These are phyloP conservation scores for Candida sonorensis DNA, from an alignment of 805 yeast genomes.

Conservation along the genomic window DNA sequence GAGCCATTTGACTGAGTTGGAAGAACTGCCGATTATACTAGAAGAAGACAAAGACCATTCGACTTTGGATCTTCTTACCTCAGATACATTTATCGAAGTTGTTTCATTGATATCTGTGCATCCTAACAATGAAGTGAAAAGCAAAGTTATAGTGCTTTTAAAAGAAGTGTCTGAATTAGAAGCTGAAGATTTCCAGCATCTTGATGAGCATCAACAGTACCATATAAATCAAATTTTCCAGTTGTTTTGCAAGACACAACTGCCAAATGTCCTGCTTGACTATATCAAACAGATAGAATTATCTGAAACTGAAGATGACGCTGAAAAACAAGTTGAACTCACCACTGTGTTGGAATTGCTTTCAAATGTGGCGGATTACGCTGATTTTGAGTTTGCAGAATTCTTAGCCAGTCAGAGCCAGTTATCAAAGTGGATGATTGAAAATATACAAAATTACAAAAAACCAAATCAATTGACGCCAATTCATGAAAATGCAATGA, in stretches of 20 bases:
- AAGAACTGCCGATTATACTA: constrained; percentile 13
- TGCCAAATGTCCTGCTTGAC: no score
- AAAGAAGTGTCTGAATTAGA: constrained; percentile 6
- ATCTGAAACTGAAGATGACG: constrained; percentile 1
- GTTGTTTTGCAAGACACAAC: no score
- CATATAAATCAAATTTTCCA: no score
- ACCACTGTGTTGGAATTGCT: neutral
- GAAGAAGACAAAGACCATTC: constrained; percentile 3
- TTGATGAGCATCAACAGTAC: no score
- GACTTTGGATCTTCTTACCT: constrained; percentile 1
- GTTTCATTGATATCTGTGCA: constrained; percentile 10
- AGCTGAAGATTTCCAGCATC: no score
- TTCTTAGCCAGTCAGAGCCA: neutral
- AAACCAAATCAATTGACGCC: constrained; percentile 2
- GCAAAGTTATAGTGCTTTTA: constrained; percentile 8
- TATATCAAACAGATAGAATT: constrained; percentile 9
- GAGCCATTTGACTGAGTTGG: constrained; percentile 11
- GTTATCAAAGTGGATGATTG: constrained; percentile 1
- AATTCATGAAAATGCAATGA: constrained; percentile 11
- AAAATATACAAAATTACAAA: constrained; percentile 1
- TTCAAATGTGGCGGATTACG: neutral
- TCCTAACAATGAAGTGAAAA: constrained; percentile 12
- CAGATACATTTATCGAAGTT: constrained; percentile 6
- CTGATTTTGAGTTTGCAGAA: neutral
- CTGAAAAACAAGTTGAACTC: constrained; percentile 3